These are phyloP conservation scores for Gautieria morchelliformis DNA, from an alignment of 768 basidiomycete genomes.

Conservation along the genomic window DNA sequence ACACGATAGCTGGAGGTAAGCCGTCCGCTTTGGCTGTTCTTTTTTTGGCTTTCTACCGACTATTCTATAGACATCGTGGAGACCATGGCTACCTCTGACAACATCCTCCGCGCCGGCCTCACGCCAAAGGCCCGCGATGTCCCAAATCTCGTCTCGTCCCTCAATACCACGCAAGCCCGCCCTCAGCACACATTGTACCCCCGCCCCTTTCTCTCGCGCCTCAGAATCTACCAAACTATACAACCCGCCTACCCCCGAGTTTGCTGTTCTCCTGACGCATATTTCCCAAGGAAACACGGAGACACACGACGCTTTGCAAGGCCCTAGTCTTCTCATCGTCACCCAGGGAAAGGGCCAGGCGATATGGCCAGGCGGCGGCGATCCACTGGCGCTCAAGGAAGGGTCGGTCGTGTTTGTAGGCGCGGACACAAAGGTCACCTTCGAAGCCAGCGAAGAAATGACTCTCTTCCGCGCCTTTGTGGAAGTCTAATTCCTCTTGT, in stretches of 20 bases:
- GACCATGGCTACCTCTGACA: constrained; percentile 98
- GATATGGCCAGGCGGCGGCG: constrained; percentile 32
- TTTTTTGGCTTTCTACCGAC: neutral
- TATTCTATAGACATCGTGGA: constrained; percentile 78
- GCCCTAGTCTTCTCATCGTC: constrained; percentile 79
- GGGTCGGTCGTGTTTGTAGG: constrained; percentile 83
- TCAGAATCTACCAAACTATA: constrained; percentile 45
- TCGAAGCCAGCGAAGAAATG: constrained; percentile 35
- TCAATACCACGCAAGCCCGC: constrained; percentile 71
- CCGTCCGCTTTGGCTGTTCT: neutral
- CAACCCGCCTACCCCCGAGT: constrained; percentile 90
- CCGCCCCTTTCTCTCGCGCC: constrained; percentile 35
- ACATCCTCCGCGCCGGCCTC: constrained; percentile 96
- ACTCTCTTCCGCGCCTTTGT: constrained; percentile 66
- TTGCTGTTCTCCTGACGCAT: constrained; percentile 67
- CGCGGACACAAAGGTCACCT: constrained; percentile 49
- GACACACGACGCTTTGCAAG: constrained; percentile 53
- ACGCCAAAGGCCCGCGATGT: constrained; percentile 96
- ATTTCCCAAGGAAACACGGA: constrained; percentile 38
- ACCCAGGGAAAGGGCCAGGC: constrained; percentile 58
- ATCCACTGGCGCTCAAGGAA: constrained; percentile 33
- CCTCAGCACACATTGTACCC: constrained; percentile 63
- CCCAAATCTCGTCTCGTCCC: constrained; percentile 73
- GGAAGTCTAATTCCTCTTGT: constrained; percentile 22
- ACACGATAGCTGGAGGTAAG: constrained; percentile 85